A percentile compares a stretch with the other conserved stretches of the same genome.
These are phyloP conservation scores for Rhizopogon sp. DNA, from an alignment of 768 basidiomycete genomes.

Conservation along the genomic window DNA sequence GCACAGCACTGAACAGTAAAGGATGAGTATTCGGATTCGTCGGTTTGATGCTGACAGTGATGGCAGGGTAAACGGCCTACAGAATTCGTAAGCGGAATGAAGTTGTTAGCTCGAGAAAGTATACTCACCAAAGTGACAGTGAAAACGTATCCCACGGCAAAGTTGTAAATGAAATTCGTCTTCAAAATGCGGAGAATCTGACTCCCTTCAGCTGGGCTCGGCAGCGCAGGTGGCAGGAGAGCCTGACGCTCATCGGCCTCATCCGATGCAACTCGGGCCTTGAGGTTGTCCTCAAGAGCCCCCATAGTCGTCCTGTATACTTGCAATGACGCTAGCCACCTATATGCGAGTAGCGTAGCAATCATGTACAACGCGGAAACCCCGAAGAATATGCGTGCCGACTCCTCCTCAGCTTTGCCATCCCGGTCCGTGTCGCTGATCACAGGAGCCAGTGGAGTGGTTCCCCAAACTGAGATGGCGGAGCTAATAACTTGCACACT, in stretches of 20 bases:
- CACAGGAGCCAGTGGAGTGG: conserved; percentile 24
- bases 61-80: conserved; percentile 83
- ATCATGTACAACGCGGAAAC: conserved; percentile 65
- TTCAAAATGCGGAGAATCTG: conserved; percentile 51
- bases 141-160: conserved; percentile 75
- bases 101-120: neutral
- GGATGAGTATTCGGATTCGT: conserved; percentile 66
- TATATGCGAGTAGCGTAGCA: conserved; percentile 46
- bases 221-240: conserved; percentile 30
- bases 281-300: conserved; percentile 36
- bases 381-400: conserved; percentile 71
- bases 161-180: conserved; percentile 62
- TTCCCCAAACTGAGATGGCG: conserved; percentile 47
- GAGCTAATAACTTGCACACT: conserved; percentile 69
- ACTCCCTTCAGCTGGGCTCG: conserved; percentile 18
- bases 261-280: conserved; percentile 14
- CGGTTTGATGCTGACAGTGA: conserved; percentile 72
- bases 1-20: conserved; percentile 73
- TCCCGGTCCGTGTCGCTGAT: conserved; percentile 12
- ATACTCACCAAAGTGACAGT: conserved; percentile 70
- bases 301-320: conserved; percentile 52
- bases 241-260: conserved; percentile 30
- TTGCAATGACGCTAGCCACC: conserved; percentile 53
- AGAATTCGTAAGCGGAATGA: conserved; percentile 5
- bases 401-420: conserved; percentile 57